Evolutionary conservation across 306 rosid genomes (phyloP), one percentile per base, ranked within the genome.

Genomic region (Arachis stenosperma): DNA sequence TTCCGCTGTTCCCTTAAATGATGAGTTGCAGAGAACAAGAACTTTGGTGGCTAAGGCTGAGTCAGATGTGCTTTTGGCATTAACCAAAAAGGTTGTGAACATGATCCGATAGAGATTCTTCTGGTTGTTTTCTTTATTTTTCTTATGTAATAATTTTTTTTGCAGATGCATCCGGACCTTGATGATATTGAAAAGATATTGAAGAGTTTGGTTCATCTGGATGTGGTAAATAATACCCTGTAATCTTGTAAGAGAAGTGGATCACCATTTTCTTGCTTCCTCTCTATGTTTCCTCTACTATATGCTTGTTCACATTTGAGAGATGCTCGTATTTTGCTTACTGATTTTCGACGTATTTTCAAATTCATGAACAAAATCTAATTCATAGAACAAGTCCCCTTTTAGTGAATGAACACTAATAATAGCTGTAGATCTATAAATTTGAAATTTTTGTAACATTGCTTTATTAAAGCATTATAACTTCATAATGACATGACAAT

Each of bases 21-120:
- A 94, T 66, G 97, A 91, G 83, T 83, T 94, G 88, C 98, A 89
- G 79, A 83, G 72, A 83, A 90, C 98, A 7, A 88, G 88, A 85
- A 84, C 79, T 72, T 81, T 77, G n/a, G 92, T 88, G 41, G 88
- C 87, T 57, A 88, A 89, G 84, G 92, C 95, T 47, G 98, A 89
- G 88, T 82, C 87, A 51, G 97, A 94, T 47, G 95, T 90, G 69
- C 96, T 94, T 55, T 77, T 83, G 67, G 56, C 81, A 88, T 84
- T 94, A 67, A 83, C 97, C 53, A 80, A 82, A 78, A 91, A 89
- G 96, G 98, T 94, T 79, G 29, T 50, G 70, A 64, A 13, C 48
- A 52, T 76, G 73, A 78, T 74, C 51, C 67, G 9, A 71, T 67
- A 15, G 79, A 81, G 65, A 43, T 61, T 42, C 58, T 81, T 81